Base-by-base conservation (phyloP, 345 rosid genomes). In the Gossypium herbaceum region DNA sequence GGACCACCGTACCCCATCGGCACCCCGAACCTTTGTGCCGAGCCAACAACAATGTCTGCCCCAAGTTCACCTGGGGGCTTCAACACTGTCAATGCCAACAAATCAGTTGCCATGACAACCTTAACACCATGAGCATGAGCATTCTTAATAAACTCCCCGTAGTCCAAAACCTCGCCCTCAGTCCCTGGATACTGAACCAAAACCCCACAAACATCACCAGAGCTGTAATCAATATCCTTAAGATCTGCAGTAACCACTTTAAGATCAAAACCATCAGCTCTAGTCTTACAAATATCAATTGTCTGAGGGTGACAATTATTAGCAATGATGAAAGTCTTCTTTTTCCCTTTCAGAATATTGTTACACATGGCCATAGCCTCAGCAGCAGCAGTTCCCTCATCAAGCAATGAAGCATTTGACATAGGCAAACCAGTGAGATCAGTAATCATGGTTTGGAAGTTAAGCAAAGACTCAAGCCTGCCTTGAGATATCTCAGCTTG, bases 281-380 rank as follows among this genome's bases (percentile, higher is more conserved):
- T 86, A 20, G 99, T 95, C 83, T 87, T 85, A 75, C 99, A 95
- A 72, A 91, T 84, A 79, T 95, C 99, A 75, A 93, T 93, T 10
- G 99, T 95, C 75, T 95, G 97, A 10, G 97, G 97, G 77, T 95
- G 99, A 68, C 97, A 93, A 78, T 89, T 91, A 69, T 66, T 89
- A 29, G 97, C 91, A 77, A 95, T 90, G 58, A 93, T 57, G 79
- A 91, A 95, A 25, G 97, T 93, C 84, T 93, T 95, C 89, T 90
- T 95, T 86, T 93, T 95, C 70, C 94, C 92, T 84, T 91, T 95
- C 11, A 58, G 87, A 22, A 95, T 93, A 64, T 90, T 89, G 81
- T 95, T 95, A 82, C 99, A 95, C 99, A 91, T 93, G 1, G 99
- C 93, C 99, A 93, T 93, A 10, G 99, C 99, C 86, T 95, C 99